Base-by-base conservation (phyloP, 2,329 filamentous ascomycete genomes). In the Colletotrichum brevisporum region DNA sequence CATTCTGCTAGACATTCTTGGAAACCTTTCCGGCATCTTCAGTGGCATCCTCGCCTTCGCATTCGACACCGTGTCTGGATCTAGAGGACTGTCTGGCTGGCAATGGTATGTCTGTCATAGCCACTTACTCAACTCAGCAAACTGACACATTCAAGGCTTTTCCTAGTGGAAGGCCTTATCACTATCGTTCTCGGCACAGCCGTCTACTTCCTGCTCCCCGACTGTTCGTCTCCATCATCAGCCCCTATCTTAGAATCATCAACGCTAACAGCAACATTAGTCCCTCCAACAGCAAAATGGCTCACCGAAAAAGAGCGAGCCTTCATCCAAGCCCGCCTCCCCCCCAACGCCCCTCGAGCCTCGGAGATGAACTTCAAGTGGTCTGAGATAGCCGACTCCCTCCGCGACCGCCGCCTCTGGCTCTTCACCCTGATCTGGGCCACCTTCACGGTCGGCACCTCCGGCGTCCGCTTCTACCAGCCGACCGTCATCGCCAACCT, bases 201-300 rank as follows among this genome's bases (percentile, higher is more conserved):
- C 5, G 81, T 88, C 13, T 88, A 84, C 77, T 87, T 89, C 59
- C 62, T 85, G 0, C 78, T 89, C 0, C 86, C 86, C 0, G 85
- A 89, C 71, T 88, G 83, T 85, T 74, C 71, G 79, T 41, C 12
- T 24, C 52, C 18, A 1, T 6, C 15, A 18, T 6, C 15, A 18
- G 24, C 16, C 5, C 8, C 8, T 82, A 65, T 78, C 78, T 10
- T 2, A 3, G 0, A 84, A 80, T 1, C 77, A 81, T 21, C 82
- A 83, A 55, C 76, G 24, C 80, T 41, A 76, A 82, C 59, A 75
- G 80, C 0, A 79, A 78, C 31, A 36, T 41, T 45, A 83, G 82
- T 84, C 60, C 83, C 83, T 0, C 73, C 77, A 4, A 79, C 76
- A 47, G 84, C 84, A 8, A 78, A 76, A 53, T 86, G 83, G 83